Evolutionary conservation across 208 protist genomes (phyloP).

Genomic region (Leishmania amazonensis): DNA sequence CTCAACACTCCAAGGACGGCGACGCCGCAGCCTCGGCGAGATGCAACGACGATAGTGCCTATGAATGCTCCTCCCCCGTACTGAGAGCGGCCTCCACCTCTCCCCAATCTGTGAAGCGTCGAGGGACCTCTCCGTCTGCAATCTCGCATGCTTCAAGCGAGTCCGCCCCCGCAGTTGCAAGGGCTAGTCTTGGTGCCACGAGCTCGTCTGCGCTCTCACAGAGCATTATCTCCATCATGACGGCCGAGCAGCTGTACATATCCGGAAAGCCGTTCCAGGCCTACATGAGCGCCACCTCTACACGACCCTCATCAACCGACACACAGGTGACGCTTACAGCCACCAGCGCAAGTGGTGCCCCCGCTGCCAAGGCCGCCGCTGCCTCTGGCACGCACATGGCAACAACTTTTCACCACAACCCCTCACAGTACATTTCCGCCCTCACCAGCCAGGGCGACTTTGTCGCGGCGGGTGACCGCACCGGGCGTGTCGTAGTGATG

Average conservation of each 20-base stretch:
- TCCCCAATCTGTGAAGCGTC: not conserved
- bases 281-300: slow-evolving; percentile 29
- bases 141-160: not conserved
- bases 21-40: not conserved
- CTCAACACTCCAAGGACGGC: slow-evolving; percentile 18
- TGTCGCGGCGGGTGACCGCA: slow-evolving; percentile 80
- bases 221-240: slow-evolving; percentile 26
- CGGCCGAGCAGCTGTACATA: slow-evolving; percentile 47
- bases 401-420: slow-evolving; percentile 45
- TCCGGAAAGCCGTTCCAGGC: slow-evolving; percentile 37
- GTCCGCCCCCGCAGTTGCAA: not conserved
- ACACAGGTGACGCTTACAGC: not conserved
- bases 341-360: not conserved
- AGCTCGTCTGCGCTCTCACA: not conserved
- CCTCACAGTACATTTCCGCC: slow-evolving; percentile 66
- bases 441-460: slow-evolving; percentile 67
- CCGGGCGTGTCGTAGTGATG: slow-evolving; percentile 78
- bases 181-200: not conserved
- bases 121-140: not conserved
- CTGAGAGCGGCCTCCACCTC: not conserved
- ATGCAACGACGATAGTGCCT: not conserved
- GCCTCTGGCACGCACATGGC: slow-evolving; percentile 22
- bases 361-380: slow-evolving; percentile 7
- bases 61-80: not conserved
- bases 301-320: slow-evolving; percentile 11